Evolutionary conservation across 148 eudicot genomes (phyloP).

Genomic region (Tetragonia tetragonoides): DNA sequence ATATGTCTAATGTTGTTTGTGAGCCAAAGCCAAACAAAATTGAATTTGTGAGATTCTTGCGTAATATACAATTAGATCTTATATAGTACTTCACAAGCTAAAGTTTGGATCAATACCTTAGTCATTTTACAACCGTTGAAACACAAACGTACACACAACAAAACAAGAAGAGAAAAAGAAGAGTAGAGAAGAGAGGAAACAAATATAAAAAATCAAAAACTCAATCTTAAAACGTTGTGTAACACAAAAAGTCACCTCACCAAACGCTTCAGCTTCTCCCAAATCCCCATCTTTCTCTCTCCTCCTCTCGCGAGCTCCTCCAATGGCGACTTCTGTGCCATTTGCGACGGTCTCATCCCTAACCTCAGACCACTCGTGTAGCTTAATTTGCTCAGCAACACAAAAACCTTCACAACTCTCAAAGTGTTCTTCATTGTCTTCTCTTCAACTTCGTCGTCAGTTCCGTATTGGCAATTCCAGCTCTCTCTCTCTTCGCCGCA

Average conservation of each 20-base stretch:
- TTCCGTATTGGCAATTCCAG: slow-evolving; percentile 4
- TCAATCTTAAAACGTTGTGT: background rate
- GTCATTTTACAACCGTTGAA: background rate
- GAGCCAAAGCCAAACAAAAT: too few relatives aligned
- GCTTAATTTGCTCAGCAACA: background rate
- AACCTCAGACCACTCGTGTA: slow-evolving; percentile 11
- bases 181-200: too few relatives aligned
- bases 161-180: background rate
- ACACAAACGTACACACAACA: background rate
- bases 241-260: background rate
- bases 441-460: slow-evolving; percentile 23
- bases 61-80: too few relatives aligned
- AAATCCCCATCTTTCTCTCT: slow-evolving; percentile 12
- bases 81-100: too few relatives aligned
- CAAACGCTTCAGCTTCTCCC: background rate
- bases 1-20: too few relatives aligned
- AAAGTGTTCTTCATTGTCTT: slow-evolving; percentile 22
- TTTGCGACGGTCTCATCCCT: slow-evolving; percentile 32
- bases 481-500: background rate
- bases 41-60: too few relatives aligned
- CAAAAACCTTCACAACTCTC: slow-evolving; percentile 4
- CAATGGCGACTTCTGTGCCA: slow-evolving; percentile 46
- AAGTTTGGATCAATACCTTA: background rate
- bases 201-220: background rate
- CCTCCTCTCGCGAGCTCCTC: background rate